phyloP scores from a whole-genome alignment of 345 rosid genomes.

The Bretschneidera sinensis region DNA sequence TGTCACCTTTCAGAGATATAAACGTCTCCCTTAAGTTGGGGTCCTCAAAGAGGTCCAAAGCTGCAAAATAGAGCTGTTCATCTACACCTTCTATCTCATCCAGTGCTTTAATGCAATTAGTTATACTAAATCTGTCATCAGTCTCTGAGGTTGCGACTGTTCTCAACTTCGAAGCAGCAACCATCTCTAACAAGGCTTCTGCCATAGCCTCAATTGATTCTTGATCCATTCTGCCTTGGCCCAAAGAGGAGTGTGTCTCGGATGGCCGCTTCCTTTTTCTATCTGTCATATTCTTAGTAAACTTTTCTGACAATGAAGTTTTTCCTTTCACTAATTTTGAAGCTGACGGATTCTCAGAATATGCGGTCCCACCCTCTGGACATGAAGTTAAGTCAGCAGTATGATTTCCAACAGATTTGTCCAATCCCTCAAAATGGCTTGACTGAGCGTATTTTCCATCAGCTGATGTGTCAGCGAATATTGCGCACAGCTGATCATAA shows the following conservation, averaged over 20 bases:
- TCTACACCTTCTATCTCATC: conserved; percentile 58
- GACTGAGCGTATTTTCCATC: conserved; percentile 88
- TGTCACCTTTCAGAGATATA: conserved; percentile 43
- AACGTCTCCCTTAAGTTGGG: conserved; percentile 54
- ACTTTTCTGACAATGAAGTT: conserved; percentile 19
- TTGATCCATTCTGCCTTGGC: conserved; percentile 30
- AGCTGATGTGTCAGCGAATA: conserved; percentile 55
- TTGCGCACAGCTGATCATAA: conserved; percentile 64
- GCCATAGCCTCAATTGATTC: conserved; percentile 44
- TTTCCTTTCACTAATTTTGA: conserved; percentile 22
- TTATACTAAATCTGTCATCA: conserved; percentile 44
- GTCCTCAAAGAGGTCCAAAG: conserved; percentile 71
- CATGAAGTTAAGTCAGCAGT: conserved; percentile 17
- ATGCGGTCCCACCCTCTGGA: conserved; percentile 24
- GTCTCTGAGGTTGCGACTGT: conserved; percentile 9
- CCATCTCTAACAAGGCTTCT: conserved; percentile 57
- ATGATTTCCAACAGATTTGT: conserved; percentile 38
- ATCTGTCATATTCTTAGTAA: conserved; percentile 22
- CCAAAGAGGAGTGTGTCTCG: conserved; percentile 25
- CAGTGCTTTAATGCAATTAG: conserved; percentile 58
- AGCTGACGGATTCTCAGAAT: conserved; percentile 28
- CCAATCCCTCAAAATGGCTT: conserved; percentile 73
- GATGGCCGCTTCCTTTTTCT: conserved; percentile 47
- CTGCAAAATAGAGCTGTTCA: conserved; percentile 51
- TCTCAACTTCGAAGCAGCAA: conserved; percentile 43